These are phyloP conservation scores for Flueggea neowawraea DNA, from an alignment of 441 rosid species.

Conservation along the genomic window DNA sequence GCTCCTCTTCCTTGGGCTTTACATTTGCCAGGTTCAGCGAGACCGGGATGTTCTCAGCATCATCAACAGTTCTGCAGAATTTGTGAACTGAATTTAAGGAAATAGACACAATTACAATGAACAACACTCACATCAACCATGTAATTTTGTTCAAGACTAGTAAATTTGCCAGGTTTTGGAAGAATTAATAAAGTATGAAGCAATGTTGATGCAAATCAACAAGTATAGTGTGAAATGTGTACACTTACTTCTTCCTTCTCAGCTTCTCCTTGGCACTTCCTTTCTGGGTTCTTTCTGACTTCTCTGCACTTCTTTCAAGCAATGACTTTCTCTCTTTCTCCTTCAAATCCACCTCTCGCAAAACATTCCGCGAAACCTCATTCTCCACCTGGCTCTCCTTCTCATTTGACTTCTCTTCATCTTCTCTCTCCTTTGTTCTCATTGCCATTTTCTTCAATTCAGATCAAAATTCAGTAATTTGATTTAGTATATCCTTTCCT, in stretches of 20 bases:
- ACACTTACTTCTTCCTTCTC: conserved; percentile 43
- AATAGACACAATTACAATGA: too few species aligned
- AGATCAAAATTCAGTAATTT: conserved; percentile 77
- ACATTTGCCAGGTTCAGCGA: conserved; percentile 44
- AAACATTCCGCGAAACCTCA: conserved; percentile 27
- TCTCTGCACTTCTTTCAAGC: conserved; percentile 40
- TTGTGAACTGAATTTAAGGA: not conserved
- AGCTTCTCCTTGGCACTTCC: conserved; percentile 48
- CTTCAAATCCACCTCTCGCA: conserved; percentile 27
- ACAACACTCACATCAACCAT: not conserved
- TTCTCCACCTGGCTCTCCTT: conserved; percentile 30
- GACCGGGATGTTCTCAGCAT: conserved; percentile 43
- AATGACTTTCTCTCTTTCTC: conserved; percentile 60
- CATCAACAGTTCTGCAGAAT: conserved; percentile 32
- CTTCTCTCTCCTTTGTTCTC: conserved; percentile 61
- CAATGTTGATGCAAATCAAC: too few species aligned
- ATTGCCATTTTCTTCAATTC: conserved; percentile 78
- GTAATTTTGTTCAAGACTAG: not conserved
- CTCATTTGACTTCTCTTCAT: conserved; percentile 22
- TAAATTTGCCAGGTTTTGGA: not conserved
- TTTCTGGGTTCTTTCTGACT: conserved; percentile 26
- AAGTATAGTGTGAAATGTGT: not conserved
- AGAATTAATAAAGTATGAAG: not conserved
- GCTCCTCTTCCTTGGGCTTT: conserved; percentile 46
- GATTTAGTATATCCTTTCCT: conserved; percentile 67